A percentile compares a stretch with the other conserved stretches of the same genome.
Conservation (phyloP, 2,329 filamentous ascomycete genomes). For the Claviceps humidiphila region DNA sequence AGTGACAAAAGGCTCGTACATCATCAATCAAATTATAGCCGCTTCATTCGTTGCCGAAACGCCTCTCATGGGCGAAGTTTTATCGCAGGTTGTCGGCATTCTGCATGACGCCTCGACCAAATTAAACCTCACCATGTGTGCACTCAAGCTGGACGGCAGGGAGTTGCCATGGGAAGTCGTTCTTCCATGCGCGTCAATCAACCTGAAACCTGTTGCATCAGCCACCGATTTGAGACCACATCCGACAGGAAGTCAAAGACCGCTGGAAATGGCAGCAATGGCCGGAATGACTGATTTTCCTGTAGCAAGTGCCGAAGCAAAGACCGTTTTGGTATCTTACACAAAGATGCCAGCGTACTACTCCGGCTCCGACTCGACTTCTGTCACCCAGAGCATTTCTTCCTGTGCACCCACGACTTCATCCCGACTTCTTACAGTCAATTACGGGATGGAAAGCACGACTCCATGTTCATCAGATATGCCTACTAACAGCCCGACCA, state of each 20-base stretch:
- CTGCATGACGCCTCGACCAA: conserved; percentile 9
- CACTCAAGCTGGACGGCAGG: conserved; percentile 6
- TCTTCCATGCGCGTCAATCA: conserved; percentile 9
- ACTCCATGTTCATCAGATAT: not conserved
- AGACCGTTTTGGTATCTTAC: not conserved
- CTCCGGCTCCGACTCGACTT: too few species aligned
- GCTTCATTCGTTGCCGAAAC: conserved; percentile 1
- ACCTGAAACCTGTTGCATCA: not conserved
- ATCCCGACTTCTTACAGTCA: not conserved
- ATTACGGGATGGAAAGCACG: not conserved
- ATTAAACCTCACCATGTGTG: conserved; percentile 10
- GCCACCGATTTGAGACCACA: conserved; percentile 3
- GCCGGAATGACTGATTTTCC: conserved; percentile 1
- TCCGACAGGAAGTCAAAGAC: not conserved
- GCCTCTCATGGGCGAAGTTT: conserved; percentile 7
- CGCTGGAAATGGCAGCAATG: not conserved
- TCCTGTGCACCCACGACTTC: not conserved
- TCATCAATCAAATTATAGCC: conserved; percentile 12
- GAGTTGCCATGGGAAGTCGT: conserved; percentile 7
- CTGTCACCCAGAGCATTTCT: not conserved
- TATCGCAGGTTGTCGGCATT: conserved; percentile 12
- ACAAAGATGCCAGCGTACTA: not conserved
- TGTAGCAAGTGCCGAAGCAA: not conserved
- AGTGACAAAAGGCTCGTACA: conserved; percentile 8
- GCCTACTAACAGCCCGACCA: not conserved